These are phyloP conservation scores for carrot (Daucus carota) DNA, from an alignment of 129 eudicot species.

Conservation along the genomic window DNA sequence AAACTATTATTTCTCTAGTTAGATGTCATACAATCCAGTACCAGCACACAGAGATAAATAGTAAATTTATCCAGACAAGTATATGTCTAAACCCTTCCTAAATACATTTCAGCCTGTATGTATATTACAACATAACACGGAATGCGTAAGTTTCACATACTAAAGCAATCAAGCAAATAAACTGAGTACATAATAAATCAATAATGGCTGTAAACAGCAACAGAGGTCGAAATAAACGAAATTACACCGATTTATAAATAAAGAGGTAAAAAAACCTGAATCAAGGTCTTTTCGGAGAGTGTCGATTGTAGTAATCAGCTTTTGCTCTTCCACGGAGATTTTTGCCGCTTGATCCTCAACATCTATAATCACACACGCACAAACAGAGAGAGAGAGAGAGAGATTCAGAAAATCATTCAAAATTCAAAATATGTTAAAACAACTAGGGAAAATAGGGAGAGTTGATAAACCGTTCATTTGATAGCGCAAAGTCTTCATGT, in stretches of 20 bases:
- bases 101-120: not conserved
- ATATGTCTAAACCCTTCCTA: not conserved
- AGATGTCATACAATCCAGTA: not conserved
- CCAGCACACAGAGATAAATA: not conserved
- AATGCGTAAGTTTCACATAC: not conserved
- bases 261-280: slow-evolving; percentile 32
- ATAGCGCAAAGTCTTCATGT: slow-evolving; percentile 74
- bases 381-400: not conserved
- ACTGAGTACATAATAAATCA: not conserved
- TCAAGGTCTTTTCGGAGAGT: slow-evolving; percentile 57
- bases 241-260: not conserved
- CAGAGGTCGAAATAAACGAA: not conserved
- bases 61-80: not conserved
- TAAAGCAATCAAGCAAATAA: not conserved
- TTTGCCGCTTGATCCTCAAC: slow-evolving; percentile 88
- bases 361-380: slow-evolving; percentile 36
- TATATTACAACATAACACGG: not conserved
- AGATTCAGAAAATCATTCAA: not conserved
- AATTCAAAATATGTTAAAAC: too few relatives aligned
- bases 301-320: slow-evolving; percentile 56
- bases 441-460: not conserved
- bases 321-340: slow-evolving; percentile 69
- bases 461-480: slow-evolving; percentile 69
- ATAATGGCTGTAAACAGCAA: not conserved
- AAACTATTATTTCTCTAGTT: not conserved